Evolutionary conservation across 768 basidiomycete genomes (phyloP), one percentile per base, ranked within the genome.

Genomic region (Podaxis sp.): DNA sequence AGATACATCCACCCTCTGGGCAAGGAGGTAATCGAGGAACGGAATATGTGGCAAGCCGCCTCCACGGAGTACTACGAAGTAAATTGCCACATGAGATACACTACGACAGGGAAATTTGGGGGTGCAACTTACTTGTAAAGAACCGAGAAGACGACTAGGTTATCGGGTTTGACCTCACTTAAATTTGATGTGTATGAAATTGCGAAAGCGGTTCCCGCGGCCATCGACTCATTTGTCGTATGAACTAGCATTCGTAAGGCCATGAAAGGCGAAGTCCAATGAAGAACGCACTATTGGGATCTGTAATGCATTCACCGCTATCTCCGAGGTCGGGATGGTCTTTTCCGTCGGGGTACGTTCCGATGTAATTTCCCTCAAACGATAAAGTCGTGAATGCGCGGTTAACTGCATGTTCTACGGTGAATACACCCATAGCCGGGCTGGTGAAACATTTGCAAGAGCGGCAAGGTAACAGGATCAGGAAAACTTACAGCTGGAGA

Each of bases 21-120:
- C 80, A 82, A 12, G 77, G 77, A 33, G 80, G 80, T 7, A 82
- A 68, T 63, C 75, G 69, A 0, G 80, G 79, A 4, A 79, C 79
- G 27, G 70, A 57, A 61, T 78, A 82, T 1, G 75, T 77, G 1
- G 79, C 79, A 2, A 80, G 25, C 15, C 79, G 72, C 33, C 71
- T 69, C 80, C 80, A 82, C 0, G 80, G 79, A 0, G 79, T 77
- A 57, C 80, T 82, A 60, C 0, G 25, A 25, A 52, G 22, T 57
- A 54, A 19, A 2, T 1, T 33, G 33, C 33, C n/a, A 46, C 19
- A 37, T n/a, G 37, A 15, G 15, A 54, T 12, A 19, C 12, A 33
- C 1, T 33, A 36, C 2, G 29, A 57, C 15, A 19, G 24, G 58
- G 61, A 56, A 12, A 33, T 33, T 33, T 51, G 43, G 12, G 57